Percentiles rank a stretch among this genome's conserved stretches.
Conservation (phyloP, 768 basidiomycete species). For the Candolleomyces aberdarensis region DNA sequence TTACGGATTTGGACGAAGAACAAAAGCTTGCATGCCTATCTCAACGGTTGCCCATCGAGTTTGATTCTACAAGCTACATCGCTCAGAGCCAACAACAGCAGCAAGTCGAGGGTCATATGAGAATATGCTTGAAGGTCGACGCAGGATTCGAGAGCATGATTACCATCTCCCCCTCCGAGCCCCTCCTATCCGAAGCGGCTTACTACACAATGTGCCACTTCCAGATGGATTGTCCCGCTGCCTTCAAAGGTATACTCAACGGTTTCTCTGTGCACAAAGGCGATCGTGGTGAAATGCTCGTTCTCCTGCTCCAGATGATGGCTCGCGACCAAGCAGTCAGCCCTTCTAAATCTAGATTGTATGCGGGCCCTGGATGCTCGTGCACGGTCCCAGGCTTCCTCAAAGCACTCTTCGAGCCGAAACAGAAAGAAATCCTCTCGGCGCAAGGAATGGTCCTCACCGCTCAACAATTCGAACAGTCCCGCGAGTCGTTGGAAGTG, state of each 20-base stretch:
- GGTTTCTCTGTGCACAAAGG: constrained; percentile 19
- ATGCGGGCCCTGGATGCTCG: not conserved
- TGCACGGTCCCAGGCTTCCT: not conserved
- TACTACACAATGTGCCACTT: constrained; percentile 13
- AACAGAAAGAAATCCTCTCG: not conserved
- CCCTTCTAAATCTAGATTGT: not conserved
- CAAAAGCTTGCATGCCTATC: constrained; percentile 20
- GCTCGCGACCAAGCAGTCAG: not conserved
- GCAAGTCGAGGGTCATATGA: constrained; percentile 30
- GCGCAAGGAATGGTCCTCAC: not conserved
- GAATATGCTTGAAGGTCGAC: constrained; percentile 21
- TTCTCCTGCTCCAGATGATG: not conserved
- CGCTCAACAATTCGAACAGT: not conserved
- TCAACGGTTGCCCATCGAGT: constrained; percentile 26
- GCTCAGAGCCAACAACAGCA: not conserved
- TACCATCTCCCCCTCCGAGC: constrained; percentile 25
- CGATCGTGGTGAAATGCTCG: constrained; percentile 18
- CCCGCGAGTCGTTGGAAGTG: not conserved
- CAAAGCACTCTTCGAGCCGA: not conserved
- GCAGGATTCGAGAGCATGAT: constrained; percentile 16
- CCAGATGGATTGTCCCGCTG: constrained; percentile 8
- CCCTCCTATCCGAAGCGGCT: constrained; percentile 27
- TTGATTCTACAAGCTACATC: constrained; percentile 17
- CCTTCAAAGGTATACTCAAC: constrained; percentile 8
- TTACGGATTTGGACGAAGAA: not conserved